Percentiles rank a stretch among this genome's conserved stretches.
Conservation (phyloP, 2,329 filamentous ascomycete species). For the Parascedosporium putredinis region DNA sequence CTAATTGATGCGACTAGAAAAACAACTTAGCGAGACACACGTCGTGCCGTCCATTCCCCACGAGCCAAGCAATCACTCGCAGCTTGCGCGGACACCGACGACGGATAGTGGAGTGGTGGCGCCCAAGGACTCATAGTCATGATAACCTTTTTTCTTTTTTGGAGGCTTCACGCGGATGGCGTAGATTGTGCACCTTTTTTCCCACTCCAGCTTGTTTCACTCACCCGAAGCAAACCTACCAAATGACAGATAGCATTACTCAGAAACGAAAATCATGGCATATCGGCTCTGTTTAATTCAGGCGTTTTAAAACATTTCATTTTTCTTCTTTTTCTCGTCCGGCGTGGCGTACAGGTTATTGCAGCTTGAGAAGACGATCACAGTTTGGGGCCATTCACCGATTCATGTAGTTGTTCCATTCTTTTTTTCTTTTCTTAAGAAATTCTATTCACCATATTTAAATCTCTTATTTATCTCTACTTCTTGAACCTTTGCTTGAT, state of each 20-base stretch:
- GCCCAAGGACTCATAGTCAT: background rate
- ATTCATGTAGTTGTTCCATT: background rate
- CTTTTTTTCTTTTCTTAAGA: background rate
- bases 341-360: background rate
- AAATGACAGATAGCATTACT: too few relatives aligned
- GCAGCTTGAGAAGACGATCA: background rate
- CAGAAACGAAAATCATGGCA: too few relatives aligned
- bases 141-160: background rate
- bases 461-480: too few relatives aligned
- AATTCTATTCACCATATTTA: too few relatives aligned
- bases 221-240: too few relatives aligned
- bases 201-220: background rate
- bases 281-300: too few relatives aligned
- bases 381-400: background rate
- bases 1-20: slow-evolving; percentile 30
- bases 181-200: background rate
- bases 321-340: too few relatives aligned
- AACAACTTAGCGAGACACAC: slow-evolving; percentile 37
- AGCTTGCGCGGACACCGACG: slow-evolving; percentile 36
- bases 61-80: slow-evolving; percentile 38
- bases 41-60: slow-evolving; percentile 23
- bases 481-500: too few relatives aligned
- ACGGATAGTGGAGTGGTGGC: slow-evolving; percentile 25
- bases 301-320: background rate
- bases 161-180: background rate